These are phyloP conservation scores for Agaricus subrufescens DNA, from an alignment of 768 basidiomycete species.

Conservation along the genomic window DNA sequence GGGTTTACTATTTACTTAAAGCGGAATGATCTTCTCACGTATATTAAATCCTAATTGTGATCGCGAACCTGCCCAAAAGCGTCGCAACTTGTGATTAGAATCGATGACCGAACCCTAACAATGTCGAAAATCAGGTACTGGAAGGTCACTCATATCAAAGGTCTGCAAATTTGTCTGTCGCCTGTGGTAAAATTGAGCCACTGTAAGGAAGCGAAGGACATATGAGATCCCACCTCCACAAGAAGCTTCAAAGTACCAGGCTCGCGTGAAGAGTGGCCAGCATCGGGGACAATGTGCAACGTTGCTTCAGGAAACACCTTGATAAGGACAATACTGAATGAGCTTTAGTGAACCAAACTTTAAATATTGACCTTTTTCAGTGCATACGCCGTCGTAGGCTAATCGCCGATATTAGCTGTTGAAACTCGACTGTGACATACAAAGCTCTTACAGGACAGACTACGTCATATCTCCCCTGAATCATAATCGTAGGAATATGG, in stretches of 20 bases:
- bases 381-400: conserved; percentile 77
- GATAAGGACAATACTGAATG: not conserved
- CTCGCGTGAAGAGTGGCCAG: conserved; percentile 85
- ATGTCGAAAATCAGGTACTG: no score
- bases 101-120: no score
- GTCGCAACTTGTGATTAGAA: no score
- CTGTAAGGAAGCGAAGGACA: not conserved
- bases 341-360: not conserved
- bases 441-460: conserved; percentile 67
- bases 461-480: conserved; percentile 88
- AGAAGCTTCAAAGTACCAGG: conserved; percentile 62
- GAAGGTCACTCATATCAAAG: not conserved
- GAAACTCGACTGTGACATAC: not conserved
- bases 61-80: no score
- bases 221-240: conserved; percentile 47
- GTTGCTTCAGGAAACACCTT: conserved; percentile 76
- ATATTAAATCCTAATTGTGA: no score
- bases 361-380: conserved; percentile 55
- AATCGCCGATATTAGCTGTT: not conserved
- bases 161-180: conserved; percentile 35
- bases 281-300: conserved; percentile 74
- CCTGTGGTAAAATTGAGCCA: conserved; percentile 20
- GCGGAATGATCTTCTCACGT: no score
- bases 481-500: conserved; percentile 76
- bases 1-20: no score